These are phyloP conservation scores for Monilinia laxa DNA, from an alignment of 2,329 filamentous ascomycete genomes.

Conservation along the genomic window DNA sequence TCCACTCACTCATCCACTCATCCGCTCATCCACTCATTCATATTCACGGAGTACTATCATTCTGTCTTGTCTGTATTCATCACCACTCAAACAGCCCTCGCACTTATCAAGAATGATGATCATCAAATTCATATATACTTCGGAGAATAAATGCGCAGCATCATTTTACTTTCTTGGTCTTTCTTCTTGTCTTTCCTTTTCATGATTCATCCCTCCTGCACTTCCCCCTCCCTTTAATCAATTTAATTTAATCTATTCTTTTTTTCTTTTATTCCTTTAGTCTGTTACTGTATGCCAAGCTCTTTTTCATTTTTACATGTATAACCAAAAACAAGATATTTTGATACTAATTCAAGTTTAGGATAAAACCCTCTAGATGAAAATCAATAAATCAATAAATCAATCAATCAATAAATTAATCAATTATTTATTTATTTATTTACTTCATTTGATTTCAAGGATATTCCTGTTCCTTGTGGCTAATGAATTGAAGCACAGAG, in stretches of 20 bases:
- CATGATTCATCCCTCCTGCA: too few species aligned
- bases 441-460: not conserved
- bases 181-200: not conserved
- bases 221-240: not conserved
- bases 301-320: too few species aligned
- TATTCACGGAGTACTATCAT: too few species aligned
- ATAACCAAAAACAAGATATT: not conserved
- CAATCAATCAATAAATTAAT: not conserved
- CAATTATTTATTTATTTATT: not conserved
- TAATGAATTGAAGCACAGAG: constrained; percentile 16
- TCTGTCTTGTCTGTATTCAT: not conserved
- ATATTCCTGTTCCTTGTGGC: constrained; percentile 20
- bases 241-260: not conserved
- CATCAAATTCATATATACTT: not conserved
- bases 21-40: too few species aligned
- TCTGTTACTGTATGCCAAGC: not conserved
- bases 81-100: not conserved
- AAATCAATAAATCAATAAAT: not conserved
- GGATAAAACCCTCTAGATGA: not conserved
- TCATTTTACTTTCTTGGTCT: not conserved
- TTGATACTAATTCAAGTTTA: constrained; percentile 11
- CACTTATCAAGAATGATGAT: not conserved
- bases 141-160: constrained; percentile 1
- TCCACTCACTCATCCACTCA: too few species aligned
- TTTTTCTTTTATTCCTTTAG: not conserved